Base-by-base conservation (phyloP, 192 early-diverging fungal species). In the Rhizoclosmatium globosum region DNA sequence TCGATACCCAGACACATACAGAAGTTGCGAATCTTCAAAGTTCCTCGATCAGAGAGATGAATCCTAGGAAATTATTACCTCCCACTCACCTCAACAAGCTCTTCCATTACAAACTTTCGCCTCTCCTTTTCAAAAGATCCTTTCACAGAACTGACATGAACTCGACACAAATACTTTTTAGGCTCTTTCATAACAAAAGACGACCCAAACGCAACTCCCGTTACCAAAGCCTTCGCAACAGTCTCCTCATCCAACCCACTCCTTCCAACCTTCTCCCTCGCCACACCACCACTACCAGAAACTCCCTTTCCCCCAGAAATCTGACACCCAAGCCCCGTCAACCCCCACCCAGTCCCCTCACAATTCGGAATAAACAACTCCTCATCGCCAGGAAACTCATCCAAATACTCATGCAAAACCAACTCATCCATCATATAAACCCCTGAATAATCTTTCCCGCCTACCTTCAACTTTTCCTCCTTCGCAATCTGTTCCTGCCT, bases 301-400 rank as follows among this genome's bases (percentile, higher is more conserved):
- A 23, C 11, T 64, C 38, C n/a, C 15, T 68, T 68, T 7, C 6
- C 11, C 43, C 65, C 65, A 68, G 65, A 41, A 11, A 45, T 44
- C 43, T 38, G 15, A 50, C 43, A 11, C 44, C 72, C 72, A 39
- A 74, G 39, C 4, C 57, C 57, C 3, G 72, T 74, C 72, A 59
- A 47, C 2, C 21, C 2, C 17, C 13, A n/a, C 7, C 21, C 72
- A 9, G 39, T 68, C 9, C 13, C 15, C 31, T 31, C 31, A 42
- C 43, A 19, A 57, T 15, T 58, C 11, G 76, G 43, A 23, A 78
- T 57, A 60, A 69, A 78, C 43, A 78, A 45, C 44, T 78, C 77
- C 44, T 78, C 77, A 70, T 78, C 77, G 4, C 77, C 77, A n/a
- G 77, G 77, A 59, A 78, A 78, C 15, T 61, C 45, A 31, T 78